Conservation (phyloP, 2,329 filamentous ascomycete species). For the Cercospora canescens region DNA sequence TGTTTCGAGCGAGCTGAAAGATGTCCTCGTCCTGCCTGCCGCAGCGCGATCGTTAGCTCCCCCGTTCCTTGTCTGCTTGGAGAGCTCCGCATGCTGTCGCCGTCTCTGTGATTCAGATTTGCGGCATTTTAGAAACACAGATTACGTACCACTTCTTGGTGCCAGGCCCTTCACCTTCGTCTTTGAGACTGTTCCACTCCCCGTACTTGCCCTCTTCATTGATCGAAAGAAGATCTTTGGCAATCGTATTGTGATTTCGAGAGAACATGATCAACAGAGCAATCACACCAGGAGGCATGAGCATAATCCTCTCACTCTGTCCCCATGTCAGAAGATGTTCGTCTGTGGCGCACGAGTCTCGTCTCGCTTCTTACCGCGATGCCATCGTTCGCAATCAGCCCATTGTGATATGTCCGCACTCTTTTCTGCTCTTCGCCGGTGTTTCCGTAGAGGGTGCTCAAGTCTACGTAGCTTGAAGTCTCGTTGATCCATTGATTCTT, state of each 20-base stretch:
- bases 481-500: conserved; percentile 47
- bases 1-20: conserved; percentile 49
- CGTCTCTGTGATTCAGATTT: background rate
- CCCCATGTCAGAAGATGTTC: background rate
- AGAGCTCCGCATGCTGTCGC: background rate
- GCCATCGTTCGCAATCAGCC: conserved; percentile 45
- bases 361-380: conserved; percentile 32
- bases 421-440: conserved; percentile 44
- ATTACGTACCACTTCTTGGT: conserved; percentile 39
- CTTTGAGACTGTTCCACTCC: conserved; percentile 41
- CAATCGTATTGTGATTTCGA: conserved; percentile 49
- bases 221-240: conserved; percentile 41
- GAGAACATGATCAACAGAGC: conserved; percentile 47
- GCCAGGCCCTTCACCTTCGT: conserved; percentile 28
- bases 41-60: background rate
- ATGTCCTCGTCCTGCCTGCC: conserved; percentile 49
- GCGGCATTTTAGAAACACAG: background rate
- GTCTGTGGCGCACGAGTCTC: background rate
- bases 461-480: conserved; percentile 50
- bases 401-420: conserved; percentile 47
- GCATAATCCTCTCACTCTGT: conserved; percentile 46
- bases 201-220: conserved; percentile 49
- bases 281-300: conserved; percentile 50
- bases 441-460: conserved; percentile 50
- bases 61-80: background rate